Percentiles rank a stretch among this genome's conserved stretches.
phyloP scores from a whole-genome alignment of 2,329 filamentous ascomycete genomes.

The Metarhizium sp. region DNA sequence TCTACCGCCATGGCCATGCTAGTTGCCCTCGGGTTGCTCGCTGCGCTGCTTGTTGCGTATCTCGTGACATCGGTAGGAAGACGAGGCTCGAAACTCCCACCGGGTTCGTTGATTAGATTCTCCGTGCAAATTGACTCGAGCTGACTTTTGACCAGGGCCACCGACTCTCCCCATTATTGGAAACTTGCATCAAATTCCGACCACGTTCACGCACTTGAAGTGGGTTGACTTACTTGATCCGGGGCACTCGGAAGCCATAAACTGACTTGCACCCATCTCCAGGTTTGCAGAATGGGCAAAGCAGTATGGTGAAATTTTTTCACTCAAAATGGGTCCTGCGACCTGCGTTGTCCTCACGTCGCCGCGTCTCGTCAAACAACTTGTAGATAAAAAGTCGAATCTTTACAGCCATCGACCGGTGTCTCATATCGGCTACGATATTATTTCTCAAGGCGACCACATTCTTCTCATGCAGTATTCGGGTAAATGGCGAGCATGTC shows the following conservation, averaged over 20 bases:
- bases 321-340: constrained; percentile 30
- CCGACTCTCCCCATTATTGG: constrained; percentile 31
- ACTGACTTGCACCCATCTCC: background rate
- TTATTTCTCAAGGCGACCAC: constrained; percentile 37
- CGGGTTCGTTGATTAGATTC: background rate
- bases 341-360: constrained; percentile 27
- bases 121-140: background rate
- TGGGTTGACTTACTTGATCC: constrained; percentile 16
- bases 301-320: constrained; percentile 31
- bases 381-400: constrained; percentile 13
- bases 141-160: constrained; percentile 17
- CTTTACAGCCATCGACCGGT: constrained; percentile 33
- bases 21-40: background rate
- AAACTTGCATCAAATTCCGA: constrained; percentile 21
- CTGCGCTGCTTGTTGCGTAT: background rate
- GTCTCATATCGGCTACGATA: constrained; percentile 27
- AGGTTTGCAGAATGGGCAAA: constrained; percentile 26
- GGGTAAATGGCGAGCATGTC: constrained; percentile 29
- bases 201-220: constrained; percentile 6
- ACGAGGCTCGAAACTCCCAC: background rate
- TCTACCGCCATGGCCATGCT: background rate
- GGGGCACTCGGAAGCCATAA: constrained; percentile 11
- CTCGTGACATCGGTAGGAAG: background rate
- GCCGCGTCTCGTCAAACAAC: background rate
- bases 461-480: constrained; percentile 17